Conservation (phyloP, 1,284 basidiomycete genomes). For the Sporisorium graminicola region DNA sequence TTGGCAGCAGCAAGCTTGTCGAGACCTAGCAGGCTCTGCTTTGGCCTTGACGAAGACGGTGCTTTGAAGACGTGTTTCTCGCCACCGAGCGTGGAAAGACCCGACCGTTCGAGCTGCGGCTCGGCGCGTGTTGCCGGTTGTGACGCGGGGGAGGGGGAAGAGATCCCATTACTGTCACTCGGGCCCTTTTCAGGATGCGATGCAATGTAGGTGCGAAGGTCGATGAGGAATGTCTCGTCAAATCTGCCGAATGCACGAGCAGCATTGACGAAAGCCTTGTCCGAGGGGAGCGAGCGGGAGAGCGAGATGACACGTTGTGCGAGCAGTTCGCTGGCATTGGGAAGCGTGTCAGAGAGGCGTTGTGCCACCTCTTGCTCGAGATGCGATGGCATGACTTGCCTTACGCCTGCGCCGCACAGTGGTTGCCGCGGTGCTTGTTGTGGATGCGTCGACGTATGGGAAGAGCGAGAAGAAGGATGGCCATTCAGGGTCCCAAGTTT, state of each 20-base stretch:
- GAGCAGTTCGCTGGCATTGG: conserved; percentile 57
- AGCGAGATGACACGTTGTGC: conserved; percentile 61
- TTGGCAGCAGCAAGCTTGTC: conserved; percentile 90
- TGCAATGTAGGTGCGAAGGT: conserved; percentile 70
- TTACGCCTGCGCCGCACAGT: neutral
- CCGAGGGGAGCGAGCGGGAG: conserved; percentile 48
- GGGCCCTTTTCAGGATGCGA: conserved; percentile 27
- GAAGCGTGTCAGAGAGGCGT: conserved; percentile 33
- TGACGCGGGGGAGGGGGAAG: conserved; percentile 36
- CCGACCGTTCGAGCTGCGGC: conserved; percentile 33
- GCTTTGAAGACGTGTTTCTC: conserved; percentile 67
- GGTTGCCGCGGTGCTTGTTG: neutral
- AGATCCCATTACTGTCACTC: conserved; percentile 14
- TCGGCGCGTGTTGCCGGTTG: conserved; percentile 20
- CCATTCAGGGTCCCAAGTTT: conserved; percentile 21
- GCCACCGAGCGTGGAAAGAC: conserved; percentile 32
- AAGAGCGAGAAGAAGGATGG: conserved; percentile 5
- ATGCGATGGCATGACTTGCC: conserved; percentile 16
- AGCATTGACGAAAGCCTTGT: conserved; percentile 72
- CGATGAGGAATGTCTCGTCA: conserved; percentile 76
- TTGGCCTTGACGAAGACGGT: conserved; percentile 76
- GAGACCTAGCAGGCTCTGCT: conserved; percentile 76
- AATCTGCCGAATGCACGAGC: conserved; percentile 88
- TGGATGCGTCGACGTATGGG: neutral
- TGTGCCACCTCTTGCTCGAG: conserved; percentile 45